Evolutionary conservation across 2,329 filamentous ascomycete genomes (phyloP).

Genomic region (Phialemoniopsis sp.): DNA sequence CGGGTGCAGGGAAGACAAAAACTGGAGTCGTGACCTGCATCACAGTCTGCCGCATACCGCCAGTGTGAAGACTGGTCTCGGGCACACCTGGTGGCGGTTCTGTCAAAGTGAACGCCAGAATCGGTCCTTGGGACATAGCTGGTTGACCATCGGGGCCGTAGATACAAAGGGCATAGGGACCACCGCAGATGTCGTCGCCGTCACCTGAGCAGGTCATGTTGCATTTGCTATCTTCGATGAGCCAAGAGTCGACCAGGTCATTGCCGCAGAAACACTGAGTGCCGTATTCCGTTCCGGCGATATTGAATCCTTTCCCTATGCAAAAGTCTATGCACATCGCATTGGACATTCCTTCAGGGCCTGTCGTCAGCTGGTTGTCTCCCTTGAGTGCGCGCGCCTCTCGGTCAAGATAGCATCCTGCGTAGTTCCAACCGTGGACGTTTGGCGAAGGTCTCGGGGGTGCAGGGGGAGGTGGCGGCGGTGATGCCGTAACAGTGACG

Average conservation of each 20-base stretch:
- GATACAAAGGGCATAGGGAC: slow-evolving; percentile 13
- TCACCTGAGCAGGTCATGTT: slow-evolving; percentile 11
- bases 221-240: slow-evolving; percentile 12
- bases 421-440: slow-evolving; percentile 10
- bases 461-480: background rate
- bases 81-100: slow-evolving; percentile 10
- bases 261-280: slow-evolving; percentile 15
- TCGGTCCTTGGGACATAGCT: slow-evolving; percentile 9
- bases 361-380: slow-evolving; percentile 8
- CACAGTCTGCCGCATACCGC: slow-evolving; percentile 12
- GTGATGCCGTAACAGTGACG: too few species aligned
- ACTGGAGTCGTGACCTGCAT: slow-evolving; percentile 11
- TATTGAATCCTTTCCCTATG: slow-evolving; percentile 7
- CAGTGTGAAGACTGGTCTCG: slow-evolving; percentile 7
- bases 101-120: slow-evolving; percentile 11
- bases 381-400: slow-evolving; percentile 7
- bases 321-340: slow-evolving; percentile 12
- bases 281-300: slow-evolving; percentile 12
- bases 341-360: slow-evolving; percentile 11
- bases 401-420: slow-evolving; percentile 13
- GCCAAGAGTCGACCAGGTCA: slow-evolving; percentile 12
- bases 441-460: slow-evolving; percentile 1
- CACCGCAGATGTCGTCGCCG: slow-evolving; percentile 7
- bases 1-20: slow-evolving; percentile 10
- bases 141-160: slow-evolving; percentile 10